Conservation (phyloP, 2,329 filamentous ascomycete species). For the Paraphaeosphaeria sporulosa region DNA sequence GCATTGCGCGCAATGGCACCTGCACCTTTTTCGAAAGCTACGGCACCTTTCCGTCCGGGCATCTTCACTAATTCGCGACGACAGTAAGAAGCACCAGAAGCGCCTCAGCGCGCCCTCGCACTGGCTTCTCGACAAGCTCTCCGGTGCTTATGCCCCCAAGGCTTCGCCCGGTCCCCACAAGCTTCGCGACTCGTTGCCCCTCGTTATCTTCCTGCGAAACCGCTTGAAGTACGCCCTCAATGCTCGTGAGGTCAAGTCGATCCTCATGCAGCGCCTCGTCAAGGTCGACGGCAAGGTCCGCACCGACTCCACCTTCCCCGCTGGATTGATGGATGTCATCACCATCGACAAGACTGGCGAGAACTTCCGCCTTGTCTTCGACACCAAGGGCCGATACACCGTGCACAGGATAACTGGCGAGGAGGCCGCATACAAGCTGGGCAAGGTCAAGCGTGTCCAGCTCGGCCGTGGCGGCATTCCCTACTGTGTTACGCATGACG, state of each 20-base stretch:
- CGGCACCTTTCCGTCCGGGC: background rate
- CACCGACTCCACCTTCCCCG: slow-evolving; percentile 96
- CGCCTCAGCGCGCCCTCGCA: slow-evolving; percentile 98
- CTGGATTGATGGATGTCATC: slow-evolving; percentile 99
- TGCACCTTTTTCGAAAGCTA: background rate
- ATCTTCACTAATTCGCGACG: slow-evolving; percentile 27
- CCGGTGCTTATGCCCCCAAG: slow-evolving; percentile 75
- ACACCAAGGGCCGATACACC: slow-evolving; percentile 99
- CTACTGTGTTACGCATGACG: slow-evolving; percentile 99
- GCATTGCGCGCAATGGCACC: background rate
- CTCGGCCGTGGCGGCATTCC: slow-evolving; percentile 99
- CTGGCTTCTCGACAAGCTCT: slow-evolving; percentile 99
- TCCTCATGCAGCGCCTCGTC: slow-evolving; percentile 99
- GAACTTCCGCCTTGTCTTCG: slow-evolving; percentile 99
- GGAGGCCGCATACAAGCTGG: slow-evolving; percentile 99
- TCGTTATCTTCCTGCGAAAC: slow-evolving; percentile 83
- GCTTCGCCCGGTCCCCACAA: slow-evolving; percentile 93
- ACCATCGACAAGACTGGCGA: slow-evolving; percentile 99
- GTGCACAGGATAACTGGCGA: slow-evolving; percentile 98
- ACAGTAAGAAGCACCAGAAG: slow-evolving; percentile 99
- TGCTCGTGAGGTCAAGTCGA: slow-evolving; percentile 94
- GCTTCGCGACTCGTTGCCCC: slow-evolving; percentile 96
- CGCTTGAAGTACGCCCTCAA: slow-evolving; percentile 99
- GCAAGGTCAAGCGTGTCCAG: slow-evolving; percentile 99
- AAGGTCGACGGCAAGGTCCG: slow-evolving; percentile 99